phyloP scores from a whole-genome alignment of 306 rosid species.

The Trichosanthes cucumerina region DNA sequence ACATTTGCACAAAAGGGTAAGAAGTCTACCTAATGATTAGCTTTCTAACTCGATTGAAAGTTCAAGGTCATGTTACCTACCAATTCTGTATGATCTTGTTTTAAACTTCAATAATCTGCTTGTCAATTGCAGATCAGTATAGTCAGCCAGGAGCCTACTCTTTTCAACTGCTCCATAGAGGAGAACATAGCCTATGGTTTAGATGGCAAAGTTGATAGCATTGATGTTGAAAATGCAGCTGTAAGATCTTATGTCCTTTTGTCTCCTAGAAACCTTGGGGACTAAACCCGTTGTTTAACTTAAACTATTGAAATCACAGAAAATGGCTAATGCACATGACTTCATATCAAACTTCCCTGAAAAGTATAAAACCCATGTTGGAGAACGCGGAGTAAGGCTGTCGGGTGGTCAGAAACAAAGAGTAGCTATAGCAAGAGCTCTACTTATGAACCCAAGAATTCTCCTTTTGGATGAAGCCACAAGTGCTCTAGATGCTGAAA shows the following conservation, averaged over 20 bases:
- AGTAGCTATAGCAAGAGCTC: constrained; percentile 31
- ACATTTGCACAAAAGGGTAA: constrained; percentile 68
- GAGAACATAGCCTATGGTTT: constrained; percentile 77
- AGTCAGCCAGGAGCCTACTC: constrained; percentile 74
- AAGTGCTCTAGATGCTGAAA: constrained; percentile 29
- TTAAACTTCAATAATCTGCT: not conserved
- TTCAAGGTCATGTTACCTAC: not conserved
- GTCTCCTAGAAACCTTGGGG: not conserved
- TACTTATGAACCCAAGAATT: constrained; percentile 24
- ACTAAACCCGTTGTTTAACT: not conserved
- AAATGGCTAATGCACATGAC: constrained; percentile 32
- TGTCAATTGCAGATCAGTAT: constrained; percentile 52
- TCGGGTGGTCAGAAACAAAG: constrained; percentile 28
- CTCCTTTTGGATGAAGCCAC: constrained; percentile 30
- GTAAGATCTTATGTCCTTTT: constrained; percentile 28
- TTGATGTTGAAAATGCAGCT: constrained; percentile 53
- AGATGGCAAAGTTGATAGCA: constrained; percentile 41
- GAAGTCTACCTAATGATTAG: not conserved
- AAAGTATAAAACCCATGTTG: constrained; percentile 21
- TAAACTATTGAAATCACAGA: constrained; percentile 10
- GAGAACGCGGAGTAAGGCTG: constrained; percentile 25
- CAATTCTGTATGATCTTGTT: not conserved
- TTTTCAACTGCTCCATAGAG: constrained; percentile 70
- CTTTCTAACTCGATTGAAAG: not conserved
- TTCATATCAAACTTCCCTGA: constrained; percentile 25